Evolutionary conservation across 2,329 filamentous ascomycete genomes (phyloP).

Genomic region (Purpureocillium lavendulum): DNA sequence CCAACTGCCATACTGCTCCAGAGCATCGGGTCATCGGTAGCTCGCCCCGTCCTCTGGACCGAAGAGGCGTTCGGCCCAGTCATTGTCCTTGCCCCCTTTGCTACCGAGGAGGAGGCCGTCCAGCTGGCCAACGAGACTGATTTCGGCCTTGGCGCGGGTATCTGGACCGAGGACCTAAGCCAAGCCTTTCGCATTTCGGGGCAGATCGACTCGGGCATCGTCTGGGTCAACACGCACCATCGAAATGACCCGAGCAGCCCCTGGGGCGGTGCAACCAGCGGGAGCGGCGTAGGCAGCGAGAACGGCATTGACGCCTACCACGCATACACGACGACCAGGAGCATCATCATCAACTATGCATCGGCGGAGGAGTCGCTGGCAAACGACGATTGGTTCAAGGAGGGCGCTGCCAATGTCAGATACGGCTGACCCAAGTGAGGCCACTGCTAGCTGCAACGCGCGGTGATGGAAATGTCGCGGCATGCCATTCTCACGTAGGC

Average conservation of each 20-base stretch:
- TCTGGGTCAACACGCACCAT: constrained; percentile 56
- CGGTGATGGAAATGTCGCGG: too few species aligned
- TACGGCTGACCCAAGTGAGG: constrained; percentile 17
- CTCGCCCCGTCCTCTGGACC: constrained; percentile 61
- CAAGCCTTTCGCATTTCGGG: constrained; percentile 69
- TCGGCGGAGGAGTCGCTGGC: constrained; percentile 39
- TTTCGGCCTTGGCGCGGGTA: constrained; percentile 68
- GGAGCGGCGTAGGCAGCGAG: constrained; percentile 63
- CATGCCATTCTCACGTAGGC: too few species aligned
- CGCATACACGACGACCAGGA: constrained; percentile 53
- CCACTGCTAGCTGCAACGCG: too few species aligned
- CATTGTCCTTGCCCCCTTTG: constrained; percentile 66
- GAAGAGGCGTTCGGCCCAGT: constrained; percentile 83
- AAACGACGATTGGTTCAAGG: constrained; percentile 61
- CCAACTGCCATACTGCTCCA: constrained; percentile 59
- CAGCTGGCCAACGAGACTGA: constrained; percentile 63
- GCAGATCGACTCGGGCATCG: constrained; percentile 56
- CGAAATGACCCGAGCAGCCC: constrained; percentile 64
- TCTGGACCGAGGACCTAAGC: constrained; percentile 70
- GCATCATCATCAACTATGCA: constrained; percentile 63
- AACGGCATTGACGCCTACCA: constrained; percentile 59
- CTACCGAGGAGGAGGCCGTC: constrained; percentile 63
- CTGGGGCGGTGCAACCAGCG: constrained; percentile 56
- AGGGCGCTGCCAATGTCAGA: constrained; percentile 41
- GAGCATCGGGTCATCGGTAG: constrained; percentile 49